These are phyloP conservation scores for Terana coerulea DNA, from an alignment of 768 basidiomycete genomes.

Conservation along the genomic window DNA sequence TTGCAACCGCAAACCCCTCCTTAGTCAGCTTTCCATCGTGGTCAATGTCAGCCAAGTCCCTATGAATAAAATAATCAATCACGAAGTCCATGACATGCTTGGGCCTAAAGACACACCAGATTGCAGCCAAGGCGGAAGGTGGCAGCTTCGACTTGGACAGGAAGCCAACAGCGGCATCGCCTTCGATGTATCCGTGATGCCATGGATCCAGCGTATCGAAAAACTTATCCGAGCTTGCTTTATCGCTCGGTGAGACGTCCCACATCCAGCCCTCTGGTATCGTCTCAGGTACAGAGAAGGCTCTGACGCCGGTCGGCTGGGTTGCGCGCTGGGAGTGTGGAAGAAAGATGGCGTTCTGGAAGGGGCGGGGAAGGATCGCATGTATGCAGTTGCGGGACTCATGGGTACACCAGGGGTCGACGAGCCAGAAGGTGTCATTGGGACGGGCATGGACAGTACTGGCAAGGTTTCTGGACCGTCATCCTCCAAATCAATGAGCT, in stretches of 20 bases:
- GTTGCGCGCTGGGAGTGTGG: background rate
- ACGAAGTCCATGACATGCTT: background rate
- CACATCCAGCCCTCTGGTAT: constrained; percentile 2
- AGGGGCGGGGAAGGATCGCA: background rate
- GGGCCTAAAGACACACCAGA: constrained; percentile 9
- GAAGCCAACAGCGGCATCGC: constrained; percentile 12
- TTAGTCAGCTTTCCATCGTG: constrained; percentile 78
- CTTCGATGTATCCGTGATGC: constrained; percentile 12
- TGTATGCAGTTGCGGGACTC: background rate
- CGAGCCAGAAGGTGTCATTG: background rate
- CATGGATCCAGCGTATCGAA: constrained; percentile 15
- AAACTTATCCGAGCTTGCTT: constrained; percentile 6
- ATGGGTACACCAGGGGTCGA: background rate
- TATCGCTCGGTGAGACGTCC: constrained; percentile 10
- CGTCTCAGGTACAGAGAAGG: background rate
- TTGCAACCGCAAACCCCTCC: constrained; percentile 92
- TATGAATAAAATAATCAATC: constrained; percentile 25
- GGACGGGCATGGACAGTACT: constrained; percentile 1
- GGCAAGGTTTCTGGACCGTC: no score
- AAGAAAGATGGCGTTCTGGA: background rate
- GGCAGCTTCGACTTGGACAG: constrained; percentile 11
- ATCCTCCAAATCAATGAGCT: constrained; percentile 10
- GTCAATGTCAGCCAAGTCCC: constrained; percentile 90
- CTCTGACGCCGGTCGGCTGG: background rate
- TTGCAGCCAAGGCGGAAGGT: background rate